Percentiles rank a stretch among this genome's conserved stretches.
Evolutionary conservation across 805 yeast species (phyloP).

Genomic region (Sugiyamaella boreocaroliniensis): DNA sequence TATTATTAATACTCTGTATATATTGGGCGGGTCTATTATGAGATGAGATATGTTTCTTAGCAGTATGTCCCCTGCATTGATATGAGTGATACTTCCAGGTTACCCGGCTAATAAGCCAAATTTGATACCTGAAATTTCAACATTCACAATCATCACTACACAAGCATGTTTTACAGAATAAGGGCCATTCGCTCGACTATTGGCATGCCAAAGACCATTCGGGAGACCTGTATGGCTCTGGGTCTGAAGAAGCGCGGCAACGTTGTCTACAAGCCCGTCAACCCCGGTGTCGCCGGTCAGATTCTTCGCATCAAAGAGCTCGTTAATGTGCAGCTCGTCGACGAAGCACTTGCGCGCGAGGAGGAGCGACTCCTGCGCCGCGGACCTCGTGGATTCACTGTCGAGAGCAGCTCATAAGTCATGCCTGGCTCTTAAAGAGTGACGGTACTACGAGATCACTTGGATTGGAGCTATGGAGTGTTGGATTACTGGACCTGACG

Average conservation of each 20-base stretch:
- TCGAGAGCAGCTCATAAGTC: slow-evolving; percentile 14
- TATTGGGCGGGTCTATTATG: too few relatives aligned
- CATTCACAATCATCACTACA: neutral
- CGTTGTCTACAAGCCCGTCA: slow-evolving; percentile 62
- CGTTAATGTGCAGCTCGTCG: slow-evolving; percentile 71
- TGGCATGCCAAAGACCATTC: slow-evolving; percentile 67
- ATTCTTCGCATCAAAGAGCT: slow-evolving; percentile 78
- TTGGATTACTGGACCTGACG: too few relatives aligned
- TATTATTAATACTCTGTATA: neutral
- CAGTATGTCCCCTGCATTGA: too few relatives aligned
- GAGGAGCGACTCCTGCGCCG: slow-evolving; percentile 35
- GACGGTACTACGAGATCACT: neutral
- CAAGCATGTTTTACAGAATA: slow-evolving; percentile 47
- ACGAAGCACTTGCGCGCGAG: slow-evolving; percentile 41
- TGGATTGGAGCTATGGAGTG: too few relatives aligned
- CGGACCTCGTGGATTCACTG: slow-evolving; percentile 29
- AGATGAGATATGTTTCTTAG: too few relatives aligned
- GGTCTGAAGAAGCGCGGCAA: slow-evolving; percentile 74
- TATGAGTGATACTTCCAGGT: neutral
- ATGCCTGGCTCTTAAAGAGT: neutral
- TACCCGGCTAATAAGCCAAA: neutral
- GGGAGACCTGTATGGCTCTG: slow-evolving; percentile 58
- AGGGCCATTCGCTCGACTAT: slow-evolving; percentile 77
- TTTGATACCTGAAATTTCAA: neutral
- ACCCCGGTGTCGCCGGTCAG: slow-evolving; percentile 80